These are phyloP conservation scores for Cyphellophora europaea DNA, from an alignment of 2,329 filamentous ascomycete species.

Conservation along the genomic window DNA sequence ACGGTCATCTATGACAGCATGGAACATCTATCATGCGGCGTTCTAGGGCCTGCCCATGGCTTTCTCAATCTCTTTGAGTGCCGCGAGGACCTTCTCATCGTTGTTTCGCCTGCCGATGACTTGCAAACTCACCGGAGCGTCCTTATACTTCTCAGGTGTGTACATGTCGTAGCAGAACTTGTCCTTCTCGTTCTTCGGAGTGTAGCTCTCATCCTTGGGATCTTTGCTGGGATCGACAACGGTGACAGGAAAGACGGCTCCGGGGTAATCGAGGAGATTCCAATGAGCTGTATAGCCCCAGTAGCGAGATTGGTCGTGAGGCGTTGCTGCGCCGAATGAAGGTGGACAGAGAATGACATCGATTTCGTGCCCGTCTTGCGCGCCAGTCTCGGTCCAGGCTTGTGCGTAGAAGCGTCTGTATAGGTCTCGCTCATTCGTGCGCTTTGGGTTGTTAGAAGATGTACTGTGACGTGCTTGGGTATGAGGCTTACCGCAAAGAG, in stretches of 20 bases:
- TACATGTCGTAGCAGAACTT: conserved; percentile 35
- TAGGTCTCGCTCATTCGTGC: conserved; percentile 33
- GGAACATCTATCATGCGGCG: no score
- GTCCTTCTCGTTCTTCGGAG: conserved; percentile 27
- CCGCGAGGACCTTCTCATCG: conserved; percentile 43
- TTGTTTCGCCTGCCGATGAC: conserved; percentile 44
- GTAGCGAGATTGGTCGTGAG: conserved; percentile 44
- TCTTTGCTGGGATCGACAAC: conserved; percentile 35
- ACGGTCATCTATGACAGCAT: no score
- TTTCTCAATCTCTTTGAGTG: conserved; percentile 24
- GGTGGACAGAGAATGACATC: conserved; percentile 48
- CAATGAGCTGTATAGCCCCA: conserved; percentile 61
- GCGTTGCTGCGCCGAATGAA: conserved; percentile 24
- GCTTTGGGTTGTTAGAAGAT: no score
- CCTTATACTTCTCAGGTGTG: conserved; percentile 36
- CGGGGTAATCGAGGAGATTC: conserved; percentile 62
- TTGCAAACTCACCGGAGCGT: conserved; percentile 44
- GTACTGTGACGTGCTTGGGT: no score
- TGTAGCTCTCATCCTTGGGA: conserved; percentile 17
- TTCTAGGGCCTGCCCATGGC: conserved; percentile 19
- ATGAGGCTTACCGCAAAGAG: no score
- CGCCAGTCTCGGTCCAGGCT: conserved; percentile 34
- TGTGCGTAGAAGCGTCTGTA: conserved; percentile 37
- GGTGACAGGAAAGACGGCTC: conserved; percentile 50
- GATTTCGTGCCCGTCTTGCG: conserved; percentile 32